A percentile compares a stretch with the other conserved stretches of the same genome.
These are phyloP conservation scores for Fusarium dlaminii DNA, from an alignment of 2,329 filamentous ascomycete genomes.

Conservation along the genomic window DNA sequence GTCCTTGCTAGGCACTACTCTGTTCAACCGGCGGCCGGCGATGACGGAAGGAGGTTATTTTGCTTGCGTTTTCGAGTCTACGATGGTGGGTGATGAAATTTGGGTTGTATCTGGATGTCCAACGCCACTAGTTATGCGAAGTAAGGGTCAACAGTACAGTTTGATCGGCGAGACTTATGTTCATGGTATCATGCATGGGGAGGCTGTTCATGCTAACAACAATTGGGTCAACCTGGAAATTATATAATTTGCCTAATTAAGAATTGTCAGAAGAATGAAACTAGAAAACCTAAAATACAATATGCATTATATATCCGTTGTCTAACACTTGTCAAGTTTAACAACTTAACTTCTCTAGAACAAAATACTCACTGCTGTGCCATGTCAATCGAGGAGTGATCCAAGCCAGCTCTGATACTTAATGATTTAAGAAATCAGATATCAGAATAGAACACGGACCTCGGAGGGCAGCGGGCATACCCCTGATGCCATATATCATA, in stretches of 20 bases:
- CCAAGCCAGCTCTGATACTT: too few relatives aligned
- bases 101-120: not conserved
- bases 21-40: not conserved
- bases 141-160: not conserved
- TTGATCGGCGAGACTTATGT: not conserved
- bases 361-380: too few relatives aligned
- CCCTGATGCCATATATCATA: too few relatives aligned
- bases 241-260: not conserved
- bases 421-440: too few relatives aligned
- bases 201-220: not conserved
- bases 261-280: not conserved
- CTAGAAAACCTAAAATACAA: too few relatives aligned
- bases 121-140: not conserved
- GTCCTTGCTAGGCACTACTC: not conserved
- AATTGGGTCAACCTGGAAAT: not conserved
- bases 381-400: too few relatives aligned
- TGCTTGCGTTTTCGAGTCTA: not conserved
- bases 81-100: not conserved
- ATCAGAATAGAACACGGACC: too few relatives aligned
- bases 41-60: not conserved
- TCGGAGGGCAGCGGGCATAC: too few relatives aligned
- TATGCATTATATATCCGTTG: accelerated
- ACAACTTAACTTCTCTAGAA: too few relatives aligned
- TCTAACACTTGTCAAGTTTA: too few relatives aligned
- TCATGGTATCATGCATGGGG: not conserved